Base-by-base conservation (phyloP, 495 filamentous ascomycete species). In the Lophiostoma macrostomum region DNA sequence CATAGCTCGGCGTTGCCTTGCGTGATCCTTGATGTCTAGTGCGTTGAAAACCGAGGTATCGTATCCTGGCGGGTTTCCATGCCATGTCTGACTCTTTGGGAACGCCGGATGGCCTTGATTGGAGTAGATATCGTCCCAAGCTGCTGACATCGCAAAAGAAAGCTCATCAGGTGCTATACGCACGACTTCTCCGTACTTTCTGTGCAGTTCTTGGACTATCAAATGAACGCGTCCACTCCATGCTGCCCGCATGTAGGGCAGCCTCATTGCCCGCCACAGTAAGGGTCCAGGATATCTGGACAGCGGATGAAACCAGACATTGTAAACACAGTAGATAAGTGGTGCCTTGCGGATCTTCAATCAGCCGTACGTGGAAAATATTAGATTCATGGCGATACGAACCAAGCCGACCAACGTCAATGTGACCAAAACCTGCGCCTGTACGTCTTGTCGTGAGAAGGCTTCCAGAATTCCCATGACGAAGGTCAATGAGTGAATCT, bases 101-200 rank as follows among this genome's bases (percentile, higher is more conserved):
- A 41, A 62, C 45, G 53, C 61, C 60, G 18, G 25, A n/a, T 5
- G n/a, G 51, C 22, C 32, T 46, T 10, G 12, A 18, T 29, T 35
- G 35, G 36, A 20, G n/a, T 66, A 58, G 24, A 74, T 69, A 19
- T 68, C 61, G 13, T 60, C 36, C 63, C 64, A 68, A 24, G 54
- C 55, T 12, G 48, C 22, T 6, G 59, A 39, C 7, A 39, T 39
- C 7, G 56, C 60, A 52, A 64, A 70, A 5, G 64, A 61, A 19
- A 70, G 34, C 35, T 67, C 34, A 59, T 68, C 35, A 47, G 65
- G 67, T 12, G 56, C 59, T 1, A 60, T 29, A 1, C 64, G 64
- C 8, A 66, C 41, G 2, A 61, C 36, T 3, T 12, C 12, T n/a
- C 66, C 66, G 50, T 69, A 65, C 29, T 63, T 58, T 7, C 54